Evolutionary conservation across 768 basidiomycete genomes (phyloP), one percentile per base, ranked within the genome.

Genomic region (Lentinula sp.): DNA sequence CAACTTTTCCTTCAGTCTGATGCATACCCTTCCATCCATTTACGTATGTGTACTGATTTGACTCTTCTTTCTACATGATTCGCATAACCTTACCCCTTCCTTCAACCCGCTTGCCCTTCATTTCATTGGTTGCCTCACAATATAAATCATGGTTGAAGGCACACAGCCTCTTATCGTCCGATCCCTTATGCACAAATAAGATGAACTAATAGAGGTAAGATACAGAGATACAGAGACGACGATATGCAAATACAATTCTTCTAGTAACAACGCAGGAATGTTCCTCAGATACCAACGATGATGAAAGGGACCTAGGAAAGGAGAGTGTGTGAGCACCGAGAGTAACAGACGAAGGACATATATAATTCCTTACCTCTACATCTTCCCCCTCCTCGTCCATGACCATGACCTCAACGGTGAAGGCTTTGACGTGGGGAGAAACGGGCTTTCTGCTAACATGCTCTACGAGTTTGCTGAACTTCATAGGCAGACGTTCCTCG

Each of bases 361-460:
- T 9, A 28, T 10, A 46, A 45, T 48, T 16, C 69, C 76, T 59
- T 66, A 91, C 94, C 81, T 98, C 96, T 18, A 98, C 95, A 69
- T 98, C 96, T 73, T 98, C 96, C 56, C 84, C 93, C 11, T 91
- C 84, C 69, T 93, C 93, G 68, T 98, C 95, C 60, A 84, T 85
- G 28, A 89, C 89, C 93, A 98, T 96, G 52, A 98, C 85, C 75
- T 98, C 97, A 13, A 95, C 92, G 48, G 96, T 80, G 42, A 98
- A 80, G 67, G 93, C 88, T 69, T 87, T 94, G 61, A 82, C 81
- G 69, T 94, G 87, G 8, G 90, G 84, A 11, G 87, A 87, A 62
- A 98, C 83, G 5, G 93, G 85, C 76, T 95, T 98, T 85, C 93
- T 98, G 79, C 91, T 94, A 60, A 99, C 94, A 59, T 82, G 82